Base-by-base conservation (phyloP, 2,329 filamentous ascomycete species). In the Chaetothyriales sp. region DNA sequence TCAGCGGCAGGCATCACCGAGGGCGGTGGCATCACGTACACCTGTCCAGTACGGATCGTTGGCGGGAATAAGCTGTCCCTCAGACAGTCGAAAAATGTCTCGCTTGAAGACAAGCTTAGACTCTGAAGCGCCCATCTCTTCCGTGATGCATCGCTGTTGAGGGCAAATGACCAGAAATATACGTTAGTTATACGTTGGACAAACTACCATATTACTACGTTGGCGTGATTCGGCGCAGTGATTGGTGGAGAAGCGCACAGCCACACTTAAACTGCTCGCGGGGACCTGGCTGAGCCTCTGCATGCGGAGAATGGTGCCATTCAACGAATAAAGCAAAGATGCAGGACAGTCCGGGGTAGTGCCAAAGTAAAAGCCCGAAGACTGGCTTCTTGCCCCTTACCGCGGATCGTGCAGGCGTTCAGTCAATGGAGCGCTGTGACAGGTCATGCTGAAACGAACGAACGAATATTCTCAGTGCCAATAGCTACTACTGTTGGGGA, bases 21-120 rank as follows among this genome's bases (percentile, higher is more conserved):
- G 18, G 2, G 18, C 20, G 45, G 48, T 33, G 20, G 28, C 43
- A 46, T 46, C 52, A 75, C 85, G 65, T 71, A 94, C 89, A 67
- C 87, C 86, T 58, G 85, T 83, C 92, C 92, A 98, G 73, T 95
- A 95, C 18, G 81, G 76, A 72, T 95, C 88, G 69, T 92, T 85
- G 52, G 88, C 81, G 54, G 88, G 77, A 65, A 97, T 95, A 66
- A 86, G 77, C 60, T 83, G 82, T 67, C 94, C 85, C 68, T 95
- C 89, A n/a, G 89, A 92, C 54, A 98, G 81, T 66, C 86, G 82
- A 74, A 97, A 95, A 73, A 97, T 94, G 71, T 89, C 90, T 72
- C 94, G 87, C 73, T 95, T 97, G 78, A 98, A 97, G 66, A 90
- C 88, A 66, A 97, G 82, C 78, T 97, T 97, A 64, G 90, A 97